A percentile compares a stretch with the other conserved stretches of the same genome.
phyloP scores from a whole-genome alignment of 148 eudicot species.

The Rheum nobile region DNA sequence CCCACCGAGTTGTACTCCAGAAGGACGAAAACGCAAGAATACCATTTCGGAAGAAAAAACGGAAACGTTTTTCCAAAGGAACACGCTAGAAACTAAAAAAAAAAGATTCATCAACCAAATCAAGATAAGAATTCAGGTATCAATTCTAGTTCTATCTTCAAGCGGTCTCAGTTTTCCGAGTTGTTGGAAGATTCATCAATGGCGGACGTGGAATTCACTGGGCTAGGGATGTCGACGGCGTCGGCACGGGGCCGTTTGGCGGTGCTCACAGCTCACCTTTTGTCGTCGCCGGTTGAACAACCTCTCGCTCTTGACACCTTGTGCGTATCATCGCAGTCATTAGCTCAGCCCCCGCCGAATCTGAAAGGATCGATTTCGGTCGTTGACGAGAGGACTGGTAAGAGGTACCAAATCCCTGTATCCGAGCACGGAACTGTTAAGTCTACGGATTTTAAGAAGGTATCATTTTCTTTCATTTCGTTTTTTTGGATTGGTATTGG shows the following conservation, averaged over 20 bases:
- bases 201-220: slow-evolving; percentile 1
- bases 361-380: slow-evolving; percentile 52
- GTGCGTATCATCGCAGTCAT: slow-evolving; percentile 38
- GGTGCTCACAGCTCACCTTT: slow-evolving; percentile 75
- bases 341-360: slow-evolving; percentile 56
- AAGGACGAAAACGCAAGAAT: not conserved
- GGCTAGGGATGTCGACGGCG: slow-evolving; percentile 14
- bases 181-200: not conserved
- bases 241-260: slow-evolving; percentile 62
- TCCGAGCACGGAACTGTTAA: slow-evolving; percentile 70
- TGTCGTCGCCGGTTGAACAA: slow-evolving; percentile 14
- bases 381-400: slow-evolving; percentile 80
- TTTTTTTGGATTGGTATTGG: not conserved
- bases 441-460: slow-evolving; percentile 91
- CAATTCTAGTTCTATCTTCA: not conserved
- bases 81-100: not conserved
- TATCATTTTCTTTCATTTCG: slow-evolving; percentile 13
- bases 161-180: not conserved
- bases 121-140: not conserved
- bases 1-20: not conserved
- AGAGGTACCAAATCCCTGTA: slow-evolving; percentile 57
- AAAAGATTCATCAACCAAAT: not conserved
- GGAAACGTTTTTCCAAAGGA: not conserved
- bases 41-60: not conserved
- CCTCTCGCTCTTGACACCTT: slow-evolving; percentile 26